A percentile compares a stretch with the other conserved stretches of the same genome.
Conservation (phyloP, 371 early-diverging fungal genomes). For the Mucor lusitanicus region DNA sequence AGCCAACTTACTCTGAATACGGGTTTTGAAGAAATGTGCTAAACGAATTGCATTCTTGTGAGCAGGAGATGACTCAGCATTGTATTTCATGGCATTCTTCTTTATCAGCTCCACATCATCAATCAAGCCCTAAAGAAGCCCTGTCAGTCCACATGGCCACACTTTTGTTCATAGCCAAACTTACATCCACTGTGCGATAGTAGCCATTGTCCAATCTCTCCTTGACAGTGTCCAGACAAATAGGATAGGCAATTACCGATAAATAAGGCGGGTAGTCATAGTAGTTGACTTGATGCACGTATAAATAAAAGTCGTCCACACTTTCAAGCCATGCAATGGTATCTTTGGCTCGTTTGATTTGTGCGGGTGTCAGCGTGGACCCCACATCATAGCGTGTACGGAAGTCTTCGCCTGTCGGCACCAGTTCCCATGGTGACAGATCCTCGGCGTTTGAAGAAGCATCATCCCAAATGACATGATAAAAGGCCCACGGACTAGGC, state of each 20-base stretch:
- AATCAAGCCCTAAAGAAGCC: conserved; percentile 47
- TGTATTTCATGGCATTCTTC: conserved; percentile 70
- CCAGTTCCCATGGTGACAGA: conserved; percentile 61
- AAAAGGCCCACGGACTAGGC: conserved; percentile 57
- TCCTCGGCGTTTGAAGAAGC: conserved; percentile 32
- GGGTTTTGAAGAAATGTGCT: conserved; percentile 57
- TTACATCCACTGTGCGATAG: conserved; percentile 57
- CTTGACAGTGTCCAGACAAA: conserved; percentile 62
- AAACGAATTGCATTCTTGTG: conserved; percentile 60
- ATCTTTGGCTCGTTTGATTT: conserved; percentile 36
- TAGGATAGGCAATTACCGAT: conserved; percentile 68
- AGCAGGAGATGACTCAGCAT: conserved; percentile 63
- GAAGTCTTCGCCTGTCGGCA: conserved; percentile 41
- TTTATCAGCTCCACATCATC: conserved; percentile 69
- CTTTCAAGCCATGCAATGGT: conserved; percentile 38
- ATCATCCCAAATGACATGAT: conserved; percentile 59
- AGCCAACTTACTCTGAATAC: conserved; percentile 43
- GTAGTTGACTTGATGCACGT: conserved; percentile 70
- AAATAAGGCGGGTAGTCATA: conserved; percentile 67
- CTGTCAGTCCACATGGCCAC: neutral
- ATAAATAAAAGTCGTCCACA: conserved; percentile 57
- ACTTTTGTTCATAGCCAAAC: neutral
- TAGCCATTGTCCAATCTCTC: conserved; percentile 60
- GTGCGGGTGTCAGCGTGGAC: conserved; percentile 9
- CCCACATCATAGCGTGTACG: conserved; percentile 32